Conservation (phyloP, 2,329 filamentous ascomycete species). For the Nothopassalora personata region DNA sequence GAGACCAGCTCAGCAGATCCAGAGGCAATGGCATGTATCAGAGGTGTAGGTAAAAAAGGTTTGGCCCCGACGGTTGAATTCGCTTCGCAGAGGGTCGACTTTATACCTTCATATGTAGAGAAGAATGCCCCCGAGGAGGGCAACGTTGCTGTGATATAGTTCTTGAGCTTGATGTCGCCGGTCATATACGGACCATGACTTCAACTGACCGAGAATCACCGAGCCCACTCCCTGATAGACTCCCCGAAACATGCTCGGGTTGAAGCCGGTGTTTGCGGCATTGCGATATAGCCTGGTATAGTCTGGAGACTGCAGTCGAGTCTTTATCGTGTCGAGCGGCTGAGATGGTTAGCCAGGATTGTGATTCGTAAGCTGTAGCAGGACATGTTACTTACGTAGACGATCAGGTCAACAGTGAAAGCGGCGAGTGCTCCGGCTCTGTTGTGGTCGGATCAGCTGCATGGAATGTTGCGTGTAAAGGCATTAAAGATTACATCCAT, state of each 20-base stretch:
- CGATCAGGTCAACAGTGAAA: constrained; percentile 67
- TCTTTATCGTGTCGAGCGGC: constrained; percentile 85
- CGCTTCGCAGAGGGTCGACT: constrained; percentile 53
- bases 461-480: neutral
- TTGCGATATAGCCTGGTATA: constrained; percentile 63
- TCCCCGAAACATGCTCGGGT: constrained; percentile 59
- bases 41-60: constrained; percentile 55
- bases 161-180: too few species aligned
- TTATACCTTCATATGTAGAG: constrained; percentile 77
- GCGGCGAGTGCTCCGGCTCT: constrained; percentile 10
- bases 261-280: constrained; percentile 50
- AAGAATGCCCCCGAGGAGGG: constrained; percentile 89
- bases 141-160: constrained; percentile 56
- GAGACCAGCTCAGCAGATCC: constrained; percentile 75
- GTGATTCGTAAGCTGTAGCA: too few species aligned
- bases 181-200: too few species aligned
- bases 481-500: constrained; percentile 4
- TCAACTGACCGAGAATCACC: constrained; percentile 54
- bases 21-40: constrained; percentile 70
- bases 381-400: constrained; percentile 48
- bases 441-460: neutral
- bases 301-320: constrained; percentile 72
- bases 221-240: constrained; percentile 85
- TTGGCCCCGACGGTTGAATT: constrained; percentile 40
- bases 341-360: too few species aligned